Evolutionary conservation across 2,329 filamentous ascomycete species (phyloP), one percentile per base, ranked within the genome.

Genomic region (Phoma sp.): DNA sequence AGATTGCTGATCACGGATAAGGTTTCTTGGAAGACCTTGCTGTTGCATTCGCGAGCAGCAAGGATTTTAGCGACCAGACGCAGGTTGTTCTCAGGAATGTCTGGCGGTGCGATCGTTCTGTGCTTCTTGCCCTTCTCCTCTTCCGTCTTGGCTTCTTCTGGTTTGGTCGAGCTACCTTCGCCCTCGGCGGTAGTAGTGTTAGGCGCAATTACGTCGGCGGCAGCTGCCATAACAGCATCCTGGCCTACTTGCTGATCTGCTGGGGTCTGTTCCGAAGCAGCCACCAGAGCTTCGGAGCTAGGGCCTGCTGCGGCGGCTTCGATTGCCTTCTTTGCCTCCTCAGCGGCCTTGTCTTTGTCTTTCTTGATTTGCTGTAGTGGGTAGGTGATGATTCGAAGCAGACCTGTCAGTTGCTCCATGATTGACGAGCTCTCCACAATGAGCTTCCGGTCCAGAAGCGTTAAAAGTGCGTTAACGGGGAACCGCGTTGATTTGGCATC

Each of bases 1-100:
- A 99, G 83, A 69, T 98, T 97, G 79, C 96, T 98, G 80, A 99
- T 96, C n/a, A 96, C 96, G 14, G 93, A 95, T 47, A 99, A 84
- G 0, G 95, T 98, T 75, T 98, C 96, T 72, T 95, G 91, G 83
- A 99, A 99, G 0, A 95, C 98, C 81, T 96, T 97, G 59, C 91
- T 93, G 70, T 92, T 96, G 77, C 95, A 99, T 75, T 99, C 95
- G 42, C 93, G 89, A 59, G 93, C 93, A 36, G 96, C 92, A 62
- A 99, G 90, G 52, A 99, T 96, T 72, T 95, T 95, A 65, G 98
- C 91, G n/a, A 99, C 92, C 52, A 98, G 81, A 53, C 90, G 91
- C 51, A 99, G 84, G 71, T 98, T 97, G 70, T 92, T 85, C 25
- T 93, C 87, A 5, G 95, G 93, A 48, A 99, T 88, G 37, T 93